A percentile compares a stretch with the other conserved stretches of the same genome.
These are phyloP conservation scores for Sphagnum fallax DNA, from an alignment of 228 moss, liverwort and hornwort genomes.

Conservation along the genomic window DNA sequence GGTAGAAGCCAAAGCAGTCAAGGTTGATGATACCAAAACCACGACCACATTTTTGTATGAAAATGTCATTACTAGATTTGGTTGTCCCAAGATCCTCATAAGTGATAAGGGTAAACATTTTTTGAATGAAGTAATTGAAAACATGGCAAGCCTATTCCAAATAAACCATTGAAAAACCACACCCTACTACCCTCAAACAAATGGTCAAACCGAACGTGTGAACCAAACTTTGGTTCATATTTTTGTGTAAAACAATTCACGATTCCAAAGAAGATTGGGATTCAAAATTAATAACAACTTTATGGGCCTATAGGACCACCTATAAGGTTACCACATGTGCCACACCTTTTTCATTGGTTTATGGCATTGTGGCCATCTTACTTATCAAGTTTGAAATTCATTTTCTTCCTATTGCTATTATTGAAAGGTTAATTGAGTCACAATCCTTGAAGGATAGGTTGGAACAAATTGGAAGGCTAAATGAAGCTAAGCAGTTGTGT, in stretches of 20 bases:
- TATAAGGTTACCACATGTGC: not conserved
- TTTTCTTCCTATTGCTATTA: not conserved
- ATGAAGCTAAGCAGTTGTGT: not conserved
- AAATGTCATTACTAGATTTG: not conserved
- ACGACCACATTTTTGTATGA: not conserved
- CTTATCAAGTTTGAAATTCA: constrained; percentile 3
- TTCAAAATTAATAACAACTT: not conserved
- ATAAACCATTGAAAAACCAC: too few relatives aligned
- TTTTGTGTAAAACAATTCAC: not conserved
- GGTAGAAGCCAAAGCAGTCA: not conserved
- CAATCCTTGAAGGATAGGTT: not conserved
- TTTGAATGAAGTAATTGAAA: too few relatives aligned
- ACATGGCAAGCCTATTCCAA: too few relatives aligned
- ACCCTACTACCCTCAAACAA: not conserved
- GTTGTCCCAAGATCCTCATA: not conserved
- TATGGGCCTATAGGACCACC: not conserved
- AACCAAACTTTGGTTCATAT: not conserved
- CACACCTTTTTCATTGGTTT: not conserved
- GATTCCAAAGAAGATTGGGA: not conserved
- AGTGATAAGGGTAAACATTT: not conserved
- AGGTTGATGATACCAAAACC: not conserved
- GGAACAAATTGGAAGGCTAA: not conserved
- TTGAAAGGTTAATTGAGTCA: not conserved
- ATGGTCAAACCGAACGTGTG: not conserved
- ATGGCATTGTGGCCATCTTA: constrained; percentile 1